Conservation (phyloP, 331 rosid species). For the Cucumis variabilis region DNA sequence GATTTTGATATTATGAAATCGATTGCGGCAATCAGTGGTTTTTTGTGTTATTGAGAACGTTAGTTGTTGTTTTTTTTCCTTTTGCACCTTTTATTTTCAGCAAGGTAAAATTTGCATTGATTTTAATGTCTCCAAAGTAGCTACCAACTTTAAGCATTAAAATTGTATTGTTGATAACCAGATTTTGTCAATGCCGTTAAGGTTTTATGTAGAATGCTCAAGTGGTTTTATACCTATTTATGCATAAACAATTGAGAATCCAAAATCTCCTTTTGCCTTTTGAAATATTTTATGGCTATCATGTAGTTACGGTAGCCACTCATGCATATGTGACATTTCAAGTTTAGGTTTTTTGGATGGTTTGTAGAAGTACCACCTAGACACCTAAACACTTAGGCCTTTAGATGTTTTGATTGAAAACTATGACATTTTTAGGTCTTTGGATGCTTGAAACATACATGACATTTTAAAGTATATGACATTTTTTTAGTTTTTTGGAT, state of each 20-base stretch:
- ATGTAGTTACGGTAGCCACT: too few relatives aligned
- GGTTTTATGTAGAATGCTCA: neutral
- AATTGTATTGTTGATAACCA: neutral
- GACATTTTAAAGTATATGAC: too few relatives aligned
- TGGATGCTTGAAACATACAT: too few relatives aligned
- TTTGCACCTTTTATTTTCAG: neutral
- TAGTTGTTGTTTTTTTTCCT: neutral
- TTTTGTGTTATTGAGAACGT: neutral
- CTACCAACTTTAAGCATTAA: neutral
- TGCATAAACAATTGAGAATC: neutral
- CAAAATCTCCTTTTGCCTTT: neutral
- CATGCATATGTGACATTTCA: too few relatives aligned
- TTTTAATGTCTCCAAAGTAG: neutral
- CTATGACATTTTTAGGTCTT: too few relatives aligned
- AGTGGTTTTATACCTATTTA: conserved; percentile 10
- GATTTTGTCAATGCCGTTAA: conserved; percentile 17
- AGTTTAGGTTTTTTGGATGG: too few relatives aligned
- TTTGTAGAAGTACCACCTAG: too few relatives aligned
- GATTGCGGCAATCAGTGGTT: conserved; percentile 51
- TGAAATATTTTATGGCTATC: too few relatives aligned
- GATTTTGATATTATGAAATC: conserved; percentile 65
- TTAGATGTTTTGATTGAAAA: too few relatives aligned
- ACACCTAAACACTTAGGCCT: too few relatives aligned
- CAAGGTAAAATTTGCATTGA: neutral
- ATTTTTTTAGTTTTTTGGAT: too few relatives aligned